These are phyloP conservation scores for Mariannaea elegans DNA, from an alignment of 2,329 filamentous ascomycete genomes.

Conservation along the genomic window DNA sequence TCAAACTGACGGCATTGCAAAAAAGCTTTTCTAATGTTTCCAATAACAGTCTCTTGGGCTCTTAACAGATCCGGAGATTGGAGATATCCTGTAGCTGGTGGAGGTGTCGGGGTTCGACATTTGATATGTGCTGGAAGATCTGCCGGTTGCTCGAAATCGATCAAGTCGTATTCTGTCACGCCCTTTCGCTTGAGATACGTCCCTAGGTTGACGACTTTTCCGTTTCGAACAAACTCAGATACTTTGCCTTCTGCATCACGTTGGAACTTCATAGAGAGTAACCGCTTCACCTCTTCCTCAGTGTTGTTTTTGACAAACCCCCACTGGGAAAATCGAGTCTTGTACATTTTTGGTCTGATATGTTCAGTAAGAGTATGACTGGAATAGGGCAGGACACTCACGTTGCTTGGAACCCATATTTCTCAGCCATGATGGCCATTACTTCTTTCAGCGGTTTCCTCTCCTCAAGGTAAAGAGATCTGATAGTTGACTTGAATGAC, in stretches of 20 bases:
- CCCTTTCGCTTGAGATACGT: conserved; percentile 63
- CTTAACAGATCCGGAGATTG: conserved; percentile 54
- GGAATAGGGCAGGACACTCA: conserved; percentile 40
- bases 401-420: conserved; percentile 59
- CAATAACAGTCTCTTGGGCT: conserved; percentile 54
- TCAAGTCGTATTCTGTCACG: conserved; percentile 61
- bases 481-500: conserved; percentile 56
- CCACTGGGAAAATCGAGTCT: conserved; percentile 64
- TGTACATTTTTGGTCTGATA: conserved; percentile 62
- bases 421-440: conserved; percentile 60
- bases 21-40: conserved; percentile 56
- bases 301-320: conserved; percentile 65
- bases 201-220: conserved; percentile 60
- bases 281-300: conserved; percentile 60
- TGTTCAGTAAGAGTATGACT: conserved; percentile 24
- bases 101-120: conserved; percentile 56
- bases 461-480: conserved; percentile 57
- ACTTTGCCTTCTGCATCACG: conserved; percentile 62
- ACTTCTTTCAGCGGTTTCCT: conserved; percentile 62
- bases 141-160: conserved; percentile 54
- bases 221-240: conserved; percentile 62
- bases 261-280: conserved; percentile 62
- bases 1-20: conserved; percentile 55
- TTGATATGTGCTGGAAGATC: conserved; percentile 54
- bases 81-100: conserved; percentile 52